These are phyloP conservation scores for Triticum turgidum DNA, from an alignment of 176 grass and related monocot species.

Conservation along the genomic window DNA sequence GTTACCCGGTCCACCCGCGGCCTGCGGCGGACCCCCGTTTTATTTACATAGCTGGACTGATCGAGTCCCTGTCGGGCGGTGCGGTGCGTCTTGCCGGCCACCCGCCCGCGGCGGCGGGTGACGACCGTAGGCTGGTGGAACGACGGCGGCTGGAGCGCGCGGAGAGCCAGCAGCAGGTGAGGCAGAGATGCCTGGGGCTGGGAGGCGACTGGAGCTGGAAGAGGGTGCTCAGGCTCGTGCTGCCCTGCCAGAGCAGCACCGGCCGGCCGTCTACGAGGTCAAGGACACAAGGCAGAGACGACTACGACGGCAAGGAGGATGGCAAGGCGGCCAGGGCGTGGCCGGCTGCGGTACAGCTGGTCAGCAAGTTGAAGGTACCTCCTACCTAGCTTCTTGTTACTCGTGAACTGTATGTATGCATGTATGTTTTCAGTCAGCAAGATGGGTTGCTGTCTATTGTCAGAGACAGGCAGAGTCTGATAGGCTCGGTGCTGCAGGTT, in stretches of 20 bases:
- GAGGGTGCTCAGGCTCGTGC: conserved; percentile 21
- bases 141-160: background rate
- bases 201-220: conserved; percentile 40
- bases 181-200: conserved; percentile 10
- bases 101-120: background rate
- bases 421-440: background rate
- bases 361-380: conserved; percentile 15
- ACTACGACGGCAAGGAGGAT: background rate
- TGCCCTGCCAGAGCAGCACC: background rate
- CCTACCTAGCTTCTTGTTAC: background rate
- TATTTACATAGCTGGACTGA: too few species aligned
- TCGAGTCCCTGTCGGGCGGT: background rate
- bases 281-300: background rate
- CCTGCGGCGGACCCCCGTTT: background rate
- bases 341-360: conserved; percentile 24
- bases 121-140: background rate
- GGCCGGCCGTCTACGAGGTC: background rate
- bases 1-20: background rate
- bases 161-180: conserved; percentile 28
- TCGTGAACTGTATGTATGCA: background rate
- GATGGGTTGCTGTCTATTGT: too few species aligned
- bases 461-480: background rate
- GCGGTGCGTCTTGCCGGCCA: background rate
- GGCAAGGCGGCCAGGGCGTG: background rate
- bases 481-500: background rate